Conservation (phyloP, 352 stramenopile genomes). For the Globisporangium nodosum region DNA sequence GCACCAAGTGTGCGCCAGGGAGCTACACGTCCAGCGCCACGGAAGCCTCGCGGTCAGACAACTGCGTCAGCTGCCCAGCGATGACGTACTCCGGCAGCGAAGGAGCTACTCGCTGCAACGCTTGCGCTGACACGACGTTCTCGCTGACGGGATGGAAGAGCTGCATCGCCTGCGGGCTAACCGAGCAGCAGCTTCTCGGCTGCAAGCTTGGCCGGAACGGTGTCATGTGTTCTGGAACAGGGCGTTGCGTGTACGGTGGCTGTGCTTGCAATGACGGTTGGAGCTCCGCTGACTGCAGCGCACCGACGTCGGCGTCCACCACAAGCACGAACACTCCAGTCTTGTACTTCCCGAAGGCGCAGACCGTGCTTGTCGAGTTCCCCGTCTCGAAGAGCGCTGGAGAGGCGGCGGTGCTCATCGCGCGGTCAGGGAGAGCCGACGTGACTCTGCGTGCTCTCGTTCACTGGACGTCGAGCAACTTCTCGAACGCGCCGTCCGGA, state of each 20-base stretch:
- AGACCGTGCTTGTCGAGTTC: constrained; percentile 17
- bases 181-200: constrained; percentile 13
- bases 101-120: constrained; percentile 26
- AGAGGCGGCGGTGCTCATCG: constrained; percentile 26
- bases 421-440: constrained; percentile 20
- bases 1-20: constrained; percentile 33
- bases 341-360: constrained; percentile 37
- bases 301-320: background rate
- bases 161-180: constrained; percentile 44
- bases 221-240: constrained; percentile 49
- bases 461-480: constrained; percentile 25
- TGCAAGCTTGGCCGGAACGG: constrained; percentile 54
- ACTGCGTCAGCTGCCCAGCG: constrained; percentile 33
- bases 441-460: constrained; percentile 17
- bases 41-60: constrained; percentile 4
- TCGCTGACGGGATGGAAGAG: constrained; percentile 46
- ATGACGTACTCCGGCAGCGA: constrained; percentile 25
- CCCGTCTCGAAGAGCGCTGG: constrained; percentile 5
- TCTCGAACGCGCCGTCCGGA: constrained; percentile 15
- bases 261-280: constrained; percentile 42
- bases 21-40: constrained; percentile 25
- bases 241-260: constrained; percentile 40
- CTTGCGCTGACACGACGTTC: constrained; percentile 31
- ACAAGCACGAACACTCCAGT: constrained; percentile 20
- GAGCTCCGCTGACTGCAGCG: constrained; percentile 40